These are phyloP conservation scores for Thermochaetoides thermophila DNA, from an alignment of 495 filamentous ascomycete species.

Conservation along the genomic window DNA sequence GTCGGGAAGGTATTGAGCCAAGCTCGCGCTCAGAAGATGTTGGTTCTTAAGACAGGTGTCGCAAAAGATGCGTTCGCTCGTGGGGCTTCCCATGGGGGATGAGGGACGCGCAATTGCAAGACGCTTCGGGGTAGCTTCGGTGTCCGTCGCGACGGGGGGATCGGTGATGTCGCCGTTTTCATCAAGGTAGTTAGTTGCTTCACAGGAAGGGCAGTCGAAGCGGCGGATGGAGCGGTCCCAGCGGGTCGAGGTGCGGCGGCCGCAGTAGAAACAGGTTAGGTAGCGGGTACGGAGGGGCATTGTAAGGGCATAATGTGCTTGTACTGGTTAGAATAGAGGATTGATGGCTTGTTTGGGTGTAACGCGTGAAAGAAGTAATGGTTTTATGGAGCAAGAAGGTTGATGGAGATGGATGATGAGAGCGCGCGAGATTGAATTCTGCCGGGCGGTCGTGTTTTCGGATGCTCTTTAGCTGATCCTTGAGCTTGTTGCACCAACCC, in stretches of 20 bases:
- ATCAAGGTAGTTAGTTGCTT: slow-evolving; percentile 73
- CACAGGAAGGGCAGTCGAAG: slow-evolving; percentile 60
- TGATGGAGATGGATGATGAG: too few relatives aligned
- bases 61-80: slow-evolving; percentile 45
- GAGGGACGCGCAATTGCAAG: slow-evolving; percentile 24
- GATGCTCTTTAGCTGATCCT: too few relatives aligned
- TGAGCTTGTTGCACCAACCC: too few relatives aligned
- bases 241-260: slow-evolving; percentile 40
- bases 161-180: slow-evolving; percentile 76
- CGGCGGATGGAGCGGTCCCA: slow-evolving; percentile 36
- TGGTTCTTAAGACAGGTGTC: slow-evolving; percentile 68
- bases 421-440: too few relatives aligned
- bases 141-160: slow-evolving; percentile 46
- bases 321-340: too few relatives aligned
- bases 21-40: slow-evolving; percentile 47
- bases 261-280: slow-evolving; percentile 67
- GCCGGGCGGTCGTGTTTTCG: slow-evolving; percentile 22
- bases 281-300: slow-evolving; percentile 14
- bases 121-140: slow-evolving; percentile 20
- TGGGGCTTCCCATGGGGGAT: slow-evolving; percentile 17
- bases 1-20: slow-evolving; percentile 57
- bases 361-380: too few relatives aligned
- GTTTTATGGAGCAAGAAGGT: too few relatives aligned
- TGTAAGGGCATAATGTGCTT: too few relatives aligned
- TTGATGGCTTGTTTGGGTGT: too few relatives aligned